Conservation (phyloP, 495 filamentous ascomycete species). For the Penicillium roqueforti region DNA sequence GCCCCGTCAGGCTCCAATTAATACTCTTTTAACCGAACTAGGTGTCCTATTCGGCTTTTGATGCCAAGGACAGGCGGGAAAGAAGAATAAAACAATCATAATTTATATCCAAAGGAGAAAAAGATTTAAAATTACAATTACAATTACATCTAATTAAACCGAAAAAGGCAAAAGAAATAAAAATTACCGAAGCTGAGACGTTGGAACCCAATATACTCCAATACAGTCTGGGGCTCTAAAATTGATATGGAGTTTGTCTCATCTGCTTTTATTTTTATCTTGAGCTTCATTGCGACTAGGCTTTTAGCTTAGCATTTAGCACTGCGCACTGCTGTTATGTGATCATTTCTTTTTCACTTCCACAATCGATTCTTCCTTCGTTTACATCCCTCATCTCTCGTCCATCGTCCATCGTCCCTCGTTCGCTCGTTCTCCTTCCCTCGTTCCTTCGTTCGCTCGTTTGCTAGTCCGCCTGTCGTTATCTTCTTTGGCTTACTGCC, state of each 20-base stretch:
- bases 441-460: too few relatives aligned
- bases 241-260: conserved; percentile 5
- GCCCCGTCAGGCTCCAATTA: neutral
- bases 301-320: neutral
- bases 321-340: neutral
- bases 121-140: neutral
- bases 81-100: neutral
- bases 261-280: conserved; percentile 11
- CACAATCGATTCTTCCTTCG: neutral
- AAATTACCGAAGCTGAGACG: neutral
- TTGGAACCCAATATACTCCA: neutral
- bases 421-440: neutral
- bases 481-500: neutral
- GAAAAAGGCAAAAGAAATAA: neutral
- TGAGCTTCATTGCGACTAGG: conserved; percentile 8
- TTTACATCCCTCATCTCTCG: neutral
- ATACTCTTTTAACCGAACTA: neutral
- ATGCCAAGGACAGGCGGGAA: neutral
- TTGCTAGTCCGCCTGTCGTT: neutral
- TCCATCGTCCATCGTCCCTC: neutral
- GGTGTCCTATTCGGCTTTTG: neutral
- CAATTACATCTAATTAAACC: neutral
- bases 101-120: neutral
- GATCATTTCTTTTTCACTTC: neutral
- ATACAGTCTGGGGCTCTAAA: neutral